Evolutionary conservation across 768 basidiomycete genomes (phyloP), one percentile per base, ranked within the genome.

Genomic region (Coprinellus micaceus): DNA sequence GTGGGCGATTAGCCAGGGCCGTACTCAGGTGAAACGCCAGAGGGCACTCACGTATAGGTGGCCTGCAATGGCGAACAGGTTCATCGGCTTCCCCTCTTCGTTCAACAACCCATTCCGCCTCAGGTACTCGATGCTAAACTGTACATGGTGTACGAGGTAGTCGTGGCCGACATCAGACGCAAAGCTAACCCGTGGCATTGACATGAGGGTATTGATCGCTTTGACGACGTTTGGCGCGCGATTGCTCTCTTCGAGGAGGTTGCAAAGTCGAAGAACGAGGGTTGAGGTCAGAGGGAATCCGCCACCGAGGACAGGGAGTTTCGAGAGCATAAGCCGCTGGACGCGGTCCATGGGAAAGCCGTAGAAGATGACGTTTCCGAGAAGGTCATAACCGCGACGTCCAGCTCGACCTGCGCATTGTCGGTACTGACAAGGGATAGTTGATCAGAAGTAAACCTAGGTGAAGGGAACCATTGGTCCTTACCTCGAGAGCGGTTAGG

Each of bases 351-450:
- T 75, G 3, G 85, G 69, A 6, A 89, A 64, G 22, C 86, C 87
- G 62, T 85, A 88, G 71, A 90, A 89, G 2, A 89, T 74, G 37
- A 89, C 86, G 52, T 85, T 85, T 6, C 88, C 87, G 0, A 85
- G 72, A 5, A 84, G 75, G 62, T 89, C 86, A 57, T 77, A 88
- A 2, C 87, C 88, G 63, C 88, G 78, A 41, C 88, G 79, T 56
- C 88, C 87, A 39, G 87, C 87, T 66, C 87, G 78, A 54, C 88
- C 88, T 44, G 85, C 80, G 57, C 85, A 86, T 75, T 89, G 87
- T 11, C 88, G 82, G 65, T 85, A 89, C 84, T 85, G 61, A 29
- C 51, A 11, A 11, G 0, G 4, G 30, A 26, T 30, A 58, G 58
- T 60, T 53, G 52, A 54, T 47, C 48, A 33, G 33, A 13, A 13